Evolutionary conservation across 805 yeast genomes (phyloP).

Genomic region (Ogataea wickerhamii): DNA sequence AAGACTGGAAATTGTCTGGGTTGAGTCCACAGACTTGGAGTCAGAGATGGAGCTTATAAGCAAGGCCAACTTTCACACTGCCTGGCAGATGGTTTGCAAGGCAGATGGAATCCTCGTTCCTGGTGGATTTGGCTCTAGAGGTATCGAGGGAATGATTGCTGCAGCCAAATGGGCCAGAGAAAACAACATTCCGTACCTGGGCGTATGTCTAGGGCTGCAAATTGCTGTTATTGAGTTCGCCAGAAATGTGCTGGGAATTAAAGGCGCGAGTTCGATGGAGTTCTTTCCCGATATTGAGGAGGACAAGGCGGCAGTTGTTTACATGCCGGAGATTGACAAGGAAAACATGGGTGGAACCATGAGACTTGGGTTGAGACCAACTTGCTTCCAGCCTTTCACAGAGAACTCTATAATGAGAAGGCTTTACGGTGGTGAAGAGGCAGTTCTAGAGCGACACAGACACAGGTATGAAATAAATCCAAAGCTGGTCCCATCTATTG

Average conservation of each 20-base stretch:
- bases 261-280: slow-evolving; percentile 76
- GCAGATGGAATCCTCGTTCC: slow-evolving; percentile 98
- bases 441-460: slow-evolving; percentile 91
- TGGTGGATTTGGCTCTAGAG: slow-evolving; percentile 97
- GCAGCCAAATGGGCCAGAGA: slow-evolving; percentile 99
- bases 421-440: slow-evolving; percentile 67
- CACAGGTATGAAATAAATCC: slow-evolving; percentile 98
- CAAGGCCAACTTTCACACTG: slow-evolving; percentile 82
- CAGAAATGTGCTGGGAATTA: slow-evolving; percentile 69
- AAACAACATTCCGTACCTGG: slow-evolving; percentile 88
- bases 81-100: slow-evolving; percentile 89
- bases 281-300: slow-evolving; percentile 63
- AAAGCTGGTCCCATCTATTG: slow-evolving; percentile 63
- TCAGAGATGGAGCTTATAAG: slow-evolving; percentile 57
- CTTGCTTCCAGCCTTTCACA: slow-evolving; percentile 67
- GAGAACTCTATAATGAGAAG: slow-evolving; percentile 62
- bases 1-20: slow-evolving; percentile 88
- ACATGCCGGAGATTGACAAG: slow-evolving; percentile 98
- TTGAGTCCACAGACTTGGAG: slow-evolving; percentile 90
- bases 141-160: slow-evolving; percentile 96
- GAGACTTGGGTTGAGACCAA: slow-evolving; percentile 94
- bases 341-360: slow-evolving; percentile 96
- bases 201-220: slow-evolving; percentile 97
- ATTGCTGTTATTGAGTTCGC: slow-evolving; percentile 93
- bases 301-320: slow-evolving; percentile 73